Evolutionary conservation across 441 rosid species (phyloP).

Genomic region (Omphalea diandra): DNA sequence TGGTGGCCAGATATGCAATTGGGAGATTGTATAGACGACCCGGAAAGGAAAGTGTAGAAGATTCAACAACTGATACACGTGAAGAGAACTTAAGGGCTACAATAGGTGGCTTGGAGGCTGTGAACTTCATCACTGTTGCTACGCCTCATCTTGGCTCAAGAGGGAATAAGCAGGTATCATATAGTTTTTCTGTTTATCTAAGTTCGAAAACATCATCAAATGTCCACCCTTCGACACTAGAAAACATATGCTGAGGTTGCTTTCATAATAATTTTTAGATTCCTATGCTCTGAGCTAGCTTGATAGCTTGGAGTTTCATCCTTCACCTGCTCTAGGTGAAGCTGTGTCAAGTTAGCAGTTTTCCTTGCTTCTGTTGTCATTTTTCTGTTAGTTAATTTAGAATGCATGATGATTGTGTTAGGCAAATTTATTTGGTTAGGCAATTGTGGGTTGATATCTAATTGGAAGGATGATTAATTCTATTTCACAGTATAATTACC

Average conservation of each 20-base stretch:
- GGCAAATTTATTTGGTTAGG: neutral
- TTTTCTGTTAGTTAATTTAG: neutral
- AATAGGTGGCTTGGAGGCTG: constrained; percentile 77
- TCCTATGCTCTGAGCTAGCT: neutral
- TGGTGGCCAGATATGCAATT: constrained; percentile 91
- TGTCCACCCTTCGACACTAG: neutral
- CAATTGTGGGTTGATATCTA: neutral
- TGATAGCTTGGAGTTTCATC: constrained; percentile 1
- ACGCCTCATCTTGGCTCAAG: constrained; percentile 97
- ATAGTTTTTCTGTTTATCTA: constrained; percentile 10
- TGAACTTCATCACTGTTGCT: constrained; percentile 89
- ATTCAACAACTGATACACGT: constrained; percentile 21
- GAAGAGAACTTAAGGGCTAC: constrained; percentile 43
- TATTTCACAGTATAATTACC: too few species aligned
- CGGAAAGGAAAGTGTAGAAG: constrained; percentile 33
- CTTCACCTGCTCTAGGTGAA: neutral
- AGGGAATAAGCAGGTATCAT: constrained; percentile 86
- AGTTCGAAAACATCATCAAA: neutral
- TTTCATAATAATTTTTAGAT: neutral
- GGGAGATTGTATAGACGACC: constrained; percentile 77
- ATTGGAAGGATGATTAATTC: neutral
- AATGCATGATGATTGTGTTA: neutral
- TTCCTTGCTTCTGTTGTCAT: neutral
- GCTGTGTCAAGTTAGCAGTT: neutral
- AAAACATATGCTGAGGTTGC: neutral